Conservation (phyloP, 768 basidiomycete genomes). For the Trametes sanguinea region DNA sequence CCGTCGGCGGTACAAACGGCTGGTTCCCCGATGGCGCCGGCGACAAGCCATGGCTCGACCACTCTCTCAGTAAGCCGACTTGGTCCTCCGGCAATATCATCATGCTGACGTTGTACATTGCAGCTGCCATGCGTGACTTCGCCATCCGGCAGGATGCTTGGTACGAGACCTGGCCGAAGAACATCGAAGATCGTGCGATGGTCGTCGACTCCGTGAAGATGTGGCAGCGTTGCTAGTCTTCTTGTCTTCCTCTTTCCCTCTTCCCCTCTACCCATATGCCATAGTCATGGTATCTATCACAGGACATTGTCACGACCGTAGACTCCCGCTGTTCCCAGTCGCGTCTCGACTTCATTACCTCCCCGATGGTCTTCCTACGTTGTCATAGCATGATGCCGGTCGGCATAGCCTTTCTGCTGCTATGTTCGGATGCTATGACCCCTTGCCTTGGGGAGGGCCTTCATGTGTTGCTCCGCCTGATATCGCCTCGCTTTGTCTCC, state of each 20-base stretch:
- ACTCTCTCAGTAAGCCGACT: constrained; percentile 43
- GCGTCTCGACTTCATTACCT: too few species aligned
- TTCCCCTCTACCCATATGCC: neutral
- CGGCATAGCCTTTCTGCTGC: too few species aligned
- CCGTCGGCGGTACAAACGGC: constrained; percentile 86
- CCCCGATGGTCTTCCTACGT: too few species aligned
- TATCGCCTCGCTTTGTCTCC: too few species aligned
- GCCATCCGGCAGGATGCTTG: constrained; percentile 59
- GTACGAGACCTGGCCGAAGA: constrained; percentile 73
- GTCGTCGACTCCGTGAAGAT: constrained; percentile 80
- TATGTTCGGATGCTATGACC: too few species aligned
- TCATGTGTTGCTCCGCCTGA: too few species aligned
- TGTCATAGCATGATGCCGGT: too few species aligned
- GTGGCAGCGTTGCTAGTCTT: constrained; percentile 64
- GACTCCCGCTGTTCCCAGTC: neutral
- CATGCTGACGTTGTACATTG: constrained; percentile 1
- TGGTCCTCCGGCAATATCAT: neutral
- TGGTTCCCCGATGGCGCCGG: constrained; percentile 87
- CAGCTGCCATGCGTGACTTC: constrained; percentile 74
- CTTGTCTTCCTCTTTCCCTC: neutral
- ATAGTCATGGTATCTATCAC: neutral
- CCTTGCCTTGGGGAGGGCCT: too few species aligned
- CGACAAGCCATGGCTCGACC: constrained; percentile 82
- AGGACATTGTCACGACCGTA: neutral
- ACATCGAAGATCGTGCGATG: constrained; percentile 62